A percentile compares a stretch with the other conserved stretches of the same genome.
Conservation (phyloP, 225 moss, liverwort and hornwort genomes). For the Marchantia polymorpha region DNA sequence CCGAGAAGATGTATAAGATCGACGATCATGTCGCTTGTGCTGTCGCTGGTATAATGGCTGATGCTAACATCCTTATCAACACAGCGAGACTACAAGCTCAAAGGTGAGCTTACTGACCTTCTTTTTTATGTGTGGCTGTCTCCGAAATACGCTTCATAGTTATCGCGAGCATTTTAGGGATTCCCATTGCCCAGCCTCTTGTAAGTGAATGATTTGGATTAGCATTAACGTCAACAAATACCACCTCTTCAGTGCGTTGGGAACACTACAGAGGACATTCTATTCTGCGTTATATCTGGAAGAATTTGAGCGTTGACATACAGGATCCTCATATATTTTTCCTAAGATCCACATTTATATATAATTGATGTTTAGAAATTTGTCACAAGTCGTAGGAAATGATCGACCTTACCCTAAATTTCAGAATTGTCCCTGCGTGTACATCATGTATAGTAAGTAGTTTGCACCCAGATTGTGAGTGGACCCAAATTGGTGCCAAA, state of each 20-base stretch:
- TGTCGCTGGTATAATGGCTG: conserved; percentile 83
- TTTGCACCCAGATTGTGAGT: background rate
- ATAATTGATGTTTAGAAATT: background rate
- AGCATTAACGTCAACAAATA: no score
- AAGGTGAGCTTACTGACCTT: conserved; percentile 30
- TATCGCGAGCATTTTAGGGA: background rate
- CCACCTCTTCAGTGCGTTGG: no score
- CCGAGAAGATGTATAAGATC: conserved; percentile 91
- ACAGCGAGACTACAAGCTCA: conserved; percentile 66
- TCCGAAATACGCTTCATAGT: background rate
- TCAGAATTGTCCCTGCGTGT: background rate
- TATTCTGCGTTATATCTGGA: background rate
- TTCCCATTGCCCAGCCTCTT: background rate
- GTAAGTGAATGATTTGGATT: background rate
- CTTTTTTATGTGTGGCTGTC: background rate
- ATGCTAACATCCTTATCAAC: conserved; percentile 67
- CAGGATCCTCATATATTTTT: no score
- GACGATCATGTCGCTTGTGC: conserved; percentile 81
- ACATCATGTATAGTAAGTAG: background rate
- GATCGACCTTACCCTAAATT: background rate
- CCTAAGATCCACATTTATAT: background rate
- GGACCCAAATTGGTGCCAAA: no score
- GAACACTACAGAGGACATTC: background rate
- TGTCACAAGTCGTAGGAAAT: background rate
- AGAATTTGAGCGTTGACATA: background rate